Conservation (phyloP, 1,284 basidiomycete genomes). For the Takashimella tepidaria region DNA sequence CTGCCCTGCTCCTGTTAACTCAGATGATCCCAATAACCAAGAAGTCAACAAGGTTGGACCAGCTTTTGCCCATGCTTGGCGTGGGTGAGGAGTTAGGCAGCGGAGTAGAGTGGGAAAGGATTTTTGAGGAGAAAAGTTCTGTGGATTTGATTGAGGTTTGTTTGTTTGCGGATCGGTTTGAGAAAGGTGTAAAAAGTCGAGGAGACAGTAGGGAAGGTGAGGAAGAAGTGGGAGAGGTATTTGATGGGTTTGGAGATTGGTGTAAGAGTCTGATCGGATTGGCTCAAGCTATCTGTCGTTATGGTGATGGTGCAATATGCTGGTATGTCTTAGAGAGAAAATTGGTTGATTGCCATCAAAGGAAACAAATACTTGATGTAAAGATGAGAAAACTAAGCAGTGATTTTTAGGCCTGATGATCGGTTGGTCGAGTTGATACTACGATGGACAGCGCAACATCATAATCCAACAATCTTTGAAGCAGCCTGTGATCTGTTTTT, state of each 20-base stretch:
- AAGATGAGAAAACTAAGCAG: constrained; percentile 10
- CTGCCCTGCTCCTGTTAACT: neutral
- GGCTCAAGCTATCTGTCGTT: constrained; percentile 22
- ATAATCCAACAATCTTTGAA: constrained; percentile 7
- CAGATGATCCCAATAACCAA: neutral
- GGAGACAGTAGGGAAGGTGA: neutral
- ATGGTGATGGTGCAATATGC: constrained; percentile 5
- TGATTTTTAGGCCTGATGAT: neutral
- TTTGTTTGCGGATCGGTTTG: neutral
- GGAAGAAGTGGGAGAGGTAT: constrained; percentile 8
- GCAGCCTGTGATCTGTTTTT: constrained; percentile 28
- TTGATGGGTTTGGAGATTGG: constrained; percentile 14
- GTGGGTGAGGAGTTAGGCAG: neutral
- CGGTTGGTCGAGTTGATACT: neutral
- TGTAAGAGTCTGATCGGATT: constrained; percentile 15
- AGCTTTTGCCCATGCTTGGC: no score
- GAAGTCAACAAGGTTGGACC: neutral
- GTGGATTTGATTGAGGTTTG: neutral
- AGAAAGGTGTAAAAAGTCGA: neutral
- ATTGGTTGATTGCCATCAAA: no score
- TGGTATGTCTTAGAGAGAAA: no score
- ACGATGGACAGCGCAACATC: constrained; percentile 3
- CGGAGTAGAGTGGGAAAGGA: neutral
- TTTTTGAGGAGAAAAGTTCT: neutral
- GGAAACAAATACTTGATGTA: constrained; percentile 22